Conservation (phyloP, 495 filamentous ascomycete genomes). For the Talaromyces borbonicus region DNA sequence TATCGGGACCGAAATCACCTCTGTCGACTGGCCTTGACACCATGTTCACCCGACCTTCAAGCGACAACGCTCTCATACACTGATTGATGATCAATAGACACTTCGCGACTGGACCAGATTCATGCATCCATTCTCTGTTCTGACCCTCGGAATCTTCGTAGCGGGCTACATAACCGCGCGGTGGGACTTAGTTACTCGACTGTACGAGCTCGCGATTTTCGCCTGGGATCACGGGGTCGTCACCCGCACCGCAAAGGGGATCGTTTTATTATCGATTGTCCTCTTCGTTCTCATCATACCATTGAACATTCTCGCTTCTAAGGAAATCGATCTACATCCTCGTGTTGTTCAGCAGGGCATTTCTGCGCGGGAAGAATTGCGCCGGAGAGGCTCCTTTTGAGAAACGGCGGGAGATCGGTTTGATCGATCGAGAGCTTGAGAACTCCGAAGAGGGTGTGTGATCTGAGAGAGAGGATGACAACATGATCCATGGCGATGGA, state of each 20-base stretch:
- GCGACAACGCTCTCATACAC: not conserved
- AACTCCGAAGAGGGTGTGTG: not conserved
- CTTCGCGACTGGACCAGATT: slow-evolving; percentile 27
- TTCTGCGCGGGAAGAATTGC: slow-evolving; percentile 90
- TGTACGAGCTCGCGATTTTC: slow-evolving; percentile 93
- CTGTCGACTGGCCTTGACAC: too few species aligned
- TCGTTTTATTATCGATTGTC: slow-evolving; percentile 61
- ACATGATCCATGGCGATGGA: slow-evolving; percentile 71
- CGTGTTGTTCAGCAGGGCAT: slow-evolving; percentile 72
- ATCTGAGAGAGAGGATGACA: slow-evolving; percentile 81
- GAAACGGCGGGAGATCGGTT: slow-evolving; percentile 7
- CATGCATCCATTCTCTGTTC: slow-evolving; percentile 94
- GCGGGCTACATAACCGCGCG: slow-evolving; percentile 98
- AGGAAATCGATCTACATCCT: slow-evolving; percentile 68
- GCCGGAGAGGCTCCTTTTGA: slow-evolving; percentile 90
- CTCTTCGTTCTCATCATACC: slow-evolving; percentile 70
- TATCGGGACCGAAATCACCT: too few species aligned
- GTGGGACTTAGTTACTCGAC: slow-evolving; percentile 91
- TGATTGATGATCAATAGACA: not conserved
- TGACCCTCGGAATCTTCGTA: slow-evolving; percentile 95
- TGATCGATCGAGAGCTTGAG: too few species aligned
- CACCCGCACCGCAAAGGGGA: slow-evolving; percentile 64
- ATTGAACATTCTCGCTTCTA: slow-evolving; percentile 59
- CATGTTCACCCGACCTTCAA: too few species aligned
- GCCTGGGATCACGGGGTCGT: slow-evolving; percentile 98